phyloP scores from a whole-genome alignment of 805 yeast genomes.

The Yarrowia sp. region DNA sequence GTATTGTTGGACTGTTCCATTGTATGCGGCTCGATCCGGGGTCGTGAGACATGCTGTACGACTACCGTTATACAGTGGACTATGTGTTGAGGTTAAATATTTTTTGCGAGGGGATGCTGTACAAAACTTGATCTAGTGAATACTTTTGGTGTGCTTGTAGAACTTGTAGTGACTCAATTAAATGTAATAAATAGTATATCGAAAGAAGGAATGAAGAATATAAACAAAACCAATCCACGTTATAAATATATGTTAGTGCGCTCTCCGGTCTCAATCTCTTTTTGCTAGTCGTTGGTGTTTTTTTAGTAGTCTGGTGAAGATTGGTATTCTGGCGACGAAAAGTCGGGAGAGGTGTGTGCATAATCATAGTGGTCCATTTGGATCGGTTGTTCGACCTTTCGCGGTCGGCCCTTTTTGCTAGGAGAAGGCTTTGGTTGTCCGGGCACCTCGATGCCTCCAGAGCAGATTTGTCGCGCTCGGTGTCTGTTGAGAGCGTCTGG shows the following conservation, averaged over 20 bases:
- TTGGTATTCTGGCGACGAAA: constrained; percentile 17
- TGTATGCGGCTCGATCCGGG: too few relatives aligned
- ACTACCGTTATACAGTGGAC: not conserved
- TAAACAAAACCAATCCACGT: constrained; percentile 11
- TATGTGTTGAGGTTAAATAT: not conserved
- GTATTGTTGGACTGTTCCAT: not conserved
- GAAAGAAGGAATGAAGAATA: constrained; percentile 5
- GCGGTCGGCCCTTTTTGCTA: constrained; percentile 42
- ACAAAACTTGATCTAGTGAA: too few relatives aligned
- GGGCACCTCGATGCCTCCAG: constrained; percentile 51
- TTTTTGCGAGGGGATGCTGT: not conserved
- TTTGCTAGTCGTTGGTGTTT: too few relatives aligned
- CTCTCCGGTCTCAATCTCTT: not conserved
- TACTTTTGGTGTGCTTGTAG: too few relatives aligned
- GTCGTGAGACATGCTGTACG: too few relatives aligned
- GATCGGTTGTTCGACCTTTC: constrained; percentile 30
- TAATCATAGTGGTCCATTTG: constrained; percentile 12
- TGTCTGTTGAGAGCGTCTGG: constrained; percentile 87
- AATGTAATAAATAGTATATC: constrained; percentile 10
- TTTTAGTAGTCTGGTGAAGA: constrained; percentile 7
- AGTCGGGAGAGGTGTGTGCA: constrained; percentile 18
- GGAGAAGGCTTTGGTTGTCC: constrained; percentile 35
- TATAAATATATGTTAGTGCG: constrained; percentile 1
- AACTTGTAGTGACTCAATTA: constrained; percentile 1
- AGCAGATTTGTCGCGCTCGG: constrained; percentile 70